Conservation (phyloP, 129 eudicot species). For the Apium graveolens region DNA sequence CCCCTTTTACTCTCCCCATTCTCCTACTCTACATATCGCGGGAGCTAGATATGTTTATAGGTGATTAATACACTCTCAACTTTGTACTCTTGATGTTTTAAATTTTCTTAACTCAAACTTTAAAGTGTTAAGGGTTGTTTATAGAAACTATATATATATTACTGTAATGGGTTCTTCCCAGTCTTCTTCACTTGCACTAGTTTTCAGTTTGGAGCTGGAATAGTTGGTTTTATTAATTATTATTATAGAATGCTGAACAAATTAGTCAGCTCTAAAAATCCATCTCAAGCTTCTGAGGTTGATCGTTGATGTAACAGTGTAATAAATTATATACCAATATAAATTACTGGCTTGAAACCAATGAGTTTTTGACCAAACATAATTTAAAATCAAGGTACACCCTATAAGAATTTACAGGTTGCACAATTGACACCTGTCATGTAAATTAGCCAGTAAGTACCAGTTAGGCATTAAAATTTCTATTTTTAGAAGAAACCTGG, state of each 20-base stretch:
- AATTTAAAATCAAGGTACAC: neutral
- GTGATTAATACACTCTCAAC: neutral
- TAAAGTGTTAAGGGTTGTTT: neutral
- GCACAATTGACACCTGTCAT: slow-evolving; percentile 1
- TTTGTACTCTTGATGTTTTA: neutral
- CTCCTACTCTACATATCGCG: slow-evolving; percentile 74
- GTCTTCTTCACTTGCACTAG: neutral
- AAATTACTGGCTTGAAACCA: neutral
- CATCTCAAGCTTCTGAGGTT: neutral
- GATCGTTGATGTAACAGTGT: neutral
- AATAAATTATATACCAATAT: no score
- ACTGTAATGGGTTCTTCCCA: neutral
- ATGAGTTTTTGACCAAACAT: neutral
- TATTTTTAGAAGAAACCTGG: neutral
- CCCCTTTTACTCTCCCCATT: slow-evolving; percentile 88
- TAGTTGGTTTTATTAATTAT: neutral
- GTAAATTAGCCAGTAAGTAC: neutral
- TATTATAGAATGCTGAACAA: neutral
- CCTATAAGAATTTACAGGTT: neutral
- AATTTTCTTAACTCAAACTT: neutral
- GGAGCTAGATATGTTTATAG: slow-evolving; percentile 42
- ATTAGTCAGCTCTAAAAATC: neutral
- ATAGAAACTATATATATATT: neutral
- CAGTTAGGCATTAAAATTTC: neutral
- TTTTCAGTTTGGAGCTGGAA: neutral